A percentile compares a stretch with the other conserved stretches of the same genome.
Evolutionary conservation across 179 eudicot genomes (phyloP).

Genomic region (Silene vulgaris): DNA sequence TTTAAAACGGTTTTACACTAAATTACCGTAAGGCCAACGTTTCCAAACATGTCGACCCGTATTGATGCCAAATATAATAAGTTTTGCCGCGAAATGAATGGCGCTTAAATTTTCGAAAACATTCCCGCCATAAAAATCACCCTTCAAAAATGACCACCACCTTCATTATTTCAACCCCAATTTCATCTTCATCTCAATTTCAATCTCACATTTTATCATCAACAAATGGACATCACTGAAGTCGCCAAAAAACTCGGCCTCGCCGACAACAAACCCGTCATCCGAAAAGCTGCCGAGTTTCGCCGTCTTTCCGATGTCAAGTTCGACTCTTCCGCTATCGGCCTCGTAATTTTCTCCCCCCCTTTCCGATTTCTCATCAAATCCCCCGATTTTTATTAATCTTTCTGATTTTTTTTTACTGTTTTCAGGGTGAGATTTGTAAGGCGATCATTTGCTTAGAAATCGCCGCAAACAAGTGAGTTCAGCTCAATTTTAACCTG

Average conservation of each 20-base stretch:
- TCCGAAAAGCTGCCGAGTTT: conserved; percentile 88
- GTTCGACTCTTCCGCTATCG: conserved; percentile 72
- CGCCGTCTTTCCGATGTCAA: conserved; percentile 81
- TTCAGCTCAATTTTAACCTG: neutral
- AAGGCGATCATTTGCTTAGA: conserved; percentile 87
- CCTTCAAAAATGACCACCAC: neutral
- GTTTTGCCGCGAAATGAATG: neutral
- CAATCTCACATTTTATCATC: neutral
- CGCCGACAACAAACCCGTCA: conserved; percentile 47
- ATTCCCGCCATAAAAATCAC: conserved; percentile 34
- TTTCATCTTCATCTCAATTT: neutral
- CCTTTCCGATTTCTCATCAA: neutral
- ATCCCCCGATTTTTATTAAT: neutral
- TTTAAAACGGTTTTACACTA: neutral
- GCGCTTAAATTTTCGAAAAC: conserved; percentile 21
- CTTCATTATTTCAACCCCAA: neutral
- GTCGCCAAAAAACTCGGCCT: conserved; percentile 59
- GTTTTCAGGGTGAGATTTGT: conserved; percentile 81
- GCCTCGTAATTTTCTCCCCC: conserved; percentile 47
- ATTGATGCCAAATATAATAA: neutral
- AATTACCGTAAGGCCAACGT: neutral
- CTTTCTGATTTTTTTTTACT: neutral
- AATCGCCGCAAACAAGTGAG: conserved; percentile 70
- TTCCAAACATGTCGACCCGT: no score
- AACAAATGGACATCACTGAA: conserved; percentile 58